phyloP scores from a whole-genome alignment of 305 asterid species.

The Caryopteris hybrid region DNA sequence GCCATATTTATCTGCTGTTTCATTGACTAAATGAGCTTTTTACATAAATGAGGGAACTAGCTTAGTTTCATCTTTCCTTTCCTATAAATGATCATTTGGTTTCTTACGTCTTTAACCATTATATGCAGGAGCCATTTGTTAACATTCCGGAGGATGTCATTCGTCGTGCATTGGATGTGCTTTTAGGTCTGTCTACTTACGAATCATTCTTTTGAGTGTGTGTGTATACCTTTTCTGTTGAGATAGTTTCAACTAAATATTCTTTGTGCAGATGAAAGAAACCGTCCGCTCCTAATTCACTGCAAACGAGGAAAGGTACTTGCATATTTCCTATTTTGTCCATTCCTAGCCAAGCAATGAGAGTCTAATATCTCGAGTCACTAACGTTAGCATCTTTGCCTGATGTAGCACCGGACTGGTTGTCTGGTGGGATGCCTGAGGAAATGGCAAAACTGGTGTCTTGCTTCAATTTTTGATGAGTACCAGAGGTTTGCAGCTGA shows the following conservation, averaged over 20 bases:
- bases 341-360: neutral
- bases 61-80: neutral
- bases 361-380: neutral
- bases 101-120: conserved; percentile 14
- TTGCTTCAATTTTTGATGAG: conserved; percentile 74
- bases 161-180: conserved; percentile 49
- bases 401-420: conserved; percentile 74
- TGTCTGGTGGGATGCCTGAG: conserved; percentile 88
- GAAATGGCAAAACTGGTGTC: conserved; percentile 75
- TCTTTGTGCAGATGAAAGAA: conserved; percentile 50
- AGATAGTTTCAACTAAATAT: neutral
- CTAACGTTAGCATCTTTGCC: neutral
- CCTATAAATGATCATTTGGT: neutral
- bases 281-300: conserved; percentile 78
- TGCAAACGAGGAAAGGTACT: conserved; percentile 92
- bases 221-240: neutral
- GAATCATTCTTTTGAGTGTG: neutral
- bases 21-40: neutral
- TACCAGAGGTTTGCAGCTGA: conserved; percentile 84
- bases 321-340: neutral
- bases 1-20: neutral
- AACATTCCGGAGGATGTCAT: conserved; percentile 68
- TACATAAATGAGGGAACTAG: neutral
- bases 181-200: conserved; percentile 45
- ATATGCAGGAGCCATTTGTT: conserved; percentile 62